Conservation (phyloP, 2,329 filamentous ascomycete genomes). For the Penicillium sp. region DNA sequence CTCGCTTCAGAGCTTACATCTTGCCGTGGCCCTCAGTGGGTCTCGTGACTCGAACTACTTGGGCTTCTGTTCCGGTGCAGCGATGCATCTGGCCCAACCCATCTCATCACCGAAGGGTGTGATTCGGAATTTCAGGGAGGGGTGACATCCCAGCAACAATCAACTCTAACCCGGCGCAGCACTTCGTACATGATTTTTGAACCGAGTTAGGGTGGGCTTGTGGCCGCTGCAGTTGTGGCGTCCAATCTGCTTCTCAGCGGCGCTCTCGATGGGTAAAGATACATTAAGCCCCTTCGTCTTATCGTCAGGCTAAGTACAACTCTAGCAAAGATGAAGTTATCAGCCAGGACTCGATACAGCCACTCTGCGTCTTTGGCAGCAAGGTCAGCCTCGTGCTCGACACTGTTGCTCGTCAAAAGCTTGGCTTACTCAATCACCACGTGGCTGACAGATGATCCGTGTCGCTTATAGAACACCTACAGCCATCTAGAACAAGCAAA, state of each 20-base stretch:
- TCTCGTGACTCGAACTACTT: background rate
- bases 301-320: background rate
- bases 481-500: background rate
- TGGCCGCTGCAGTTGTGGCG: background rate
- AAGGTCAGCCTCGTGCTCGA: background rate
- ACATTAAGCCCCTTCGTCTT: background rate
- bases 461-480: slow-evolving; percentile 9
- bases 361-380: background rate
- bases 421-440: slow-evolving; percentile 2
- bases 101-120: background rate
- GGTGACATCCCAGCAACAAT: background rate
- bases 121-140: background rate
- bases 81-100: background rate
- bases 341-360: background rate
- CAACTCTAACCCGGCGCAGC: background rate
- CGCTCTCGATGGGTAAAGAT: background rate
- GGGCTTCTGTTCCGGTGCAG: background rate
- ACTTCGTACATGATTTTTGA: slow-evolving; percentile 1
- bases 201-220: slow-evolving; percentile 5
- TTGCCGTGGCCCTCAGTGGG: background rate
- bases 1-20: background rate
- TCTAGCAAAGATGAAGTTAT: background rate
- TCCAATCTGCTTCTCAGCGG: background rate
- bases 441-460: slow-evolving; percentile 3
- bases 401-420: slow-evolving; percentile 13